A percentile compares a stretch with the other conserved stretches of the same genome.
Conservation (phyloP, 2,329 filamentous ascomycete genomes). For the Monosporascus cannonballus region DNA sequence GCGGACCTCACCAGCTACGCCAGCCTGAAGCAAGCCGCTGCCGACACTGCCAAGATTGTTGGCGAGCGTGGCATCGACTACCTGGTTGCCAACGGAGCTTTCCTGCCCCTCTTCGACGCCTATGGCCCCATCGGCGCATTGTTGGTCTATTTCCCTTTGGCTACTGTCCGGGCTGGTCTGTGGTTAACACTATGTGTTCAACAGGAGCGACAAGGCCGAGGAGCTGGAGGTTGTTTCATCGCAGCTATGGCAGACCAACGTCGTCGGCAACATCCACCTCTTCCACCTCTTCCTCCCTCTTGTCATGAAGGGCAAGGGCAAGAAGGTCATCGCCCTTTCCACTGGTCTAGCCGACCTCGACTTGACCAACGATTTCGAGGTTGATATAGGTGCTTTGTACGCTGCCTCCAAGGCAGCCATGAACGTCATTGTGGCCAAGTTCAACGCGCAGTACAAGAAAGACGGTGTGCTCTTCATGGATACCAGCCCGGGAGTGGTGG, state of each 20-base stretch:
- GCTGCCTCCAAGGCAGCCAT: constrained; percentile 27
- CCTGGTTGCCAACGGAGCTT: constrained; percentile 43
- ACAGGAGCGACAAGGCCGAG: constrained; percentile 23
- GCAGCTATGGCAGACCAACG: constrained; percentile 37
- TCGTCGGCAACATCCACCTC: constrained; percentile 43
- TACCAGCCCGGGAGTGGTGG: constrained; percentile 46
- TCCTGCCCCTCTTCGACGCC: constrained; percentile 23
- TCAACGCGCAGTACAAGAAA: constrained; percentile 39
- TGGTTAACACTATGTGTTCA: neutral
- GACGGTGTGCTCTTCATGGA: constrained; percentile 47
- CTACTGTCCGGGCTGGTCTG: neutral
- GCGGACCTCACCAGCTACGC: constrained; percentile 36
- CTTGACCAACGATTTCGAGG: constrained; percentile 16
- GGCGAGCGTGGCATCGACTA: constrained; percentile 38
- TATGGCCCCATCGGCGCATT: constrained; percentile 11
- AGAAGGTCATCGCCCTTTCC: constrained; percentile 47
- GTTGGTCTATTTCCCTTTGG: neutral
- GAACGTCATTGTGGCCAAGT: constrained; percentile 46
- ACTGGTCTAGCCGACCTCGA: constrained; percentile 37
- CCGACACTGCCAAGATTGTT: constrained; percentile 20
- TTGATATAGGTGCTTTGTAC: constrained; percentile 27
- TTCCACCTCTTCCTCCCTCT: constrained; percentile 47
- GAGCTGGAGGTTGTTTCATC: constrained; percentile 26
- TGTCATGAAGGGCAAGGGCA: constrained; percentile 39
- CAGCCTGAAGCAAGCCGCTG: constrained; percentile 27